Conservation (phyloP, 805 yeast species). For the Ogataea paraovalis region DNA sequence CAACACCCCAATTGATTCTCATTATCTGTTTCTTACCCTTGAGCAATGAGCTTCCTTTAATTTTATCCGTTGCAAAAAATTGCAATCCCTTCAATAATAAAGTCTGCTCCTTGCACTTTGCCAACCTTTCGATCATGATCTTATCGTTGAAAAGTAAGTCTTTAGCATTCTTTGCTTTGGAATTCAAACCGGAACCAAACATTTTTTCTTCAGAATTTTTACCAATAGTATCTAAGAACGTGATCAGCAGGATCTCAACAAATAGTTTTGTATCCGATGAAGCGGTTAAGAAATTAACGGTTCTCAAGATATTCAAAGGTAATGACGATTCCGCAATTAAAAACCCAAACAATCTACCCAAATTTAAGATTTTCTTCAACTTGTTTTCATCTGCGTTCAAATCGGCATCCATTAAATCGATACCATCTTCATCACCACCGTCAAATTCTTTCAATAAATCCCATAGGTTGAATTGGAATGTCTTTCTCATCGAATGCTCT, state of each 20-base stretch:
- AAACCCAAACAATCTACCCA: constrained; percentile 78
- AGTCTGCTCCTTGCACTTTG: constrained; percentile 55
- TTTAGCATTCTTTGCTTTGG: constrained; percentile 26
- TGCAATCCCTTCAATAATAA: constrained; percentile 63
- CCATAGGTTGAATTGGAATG: constrained; percentile 89
- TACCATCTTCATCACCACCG: constrained; percentile 33
- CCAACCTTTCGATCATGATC: constrained; percentile 31
- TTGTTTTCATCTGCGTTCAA: constrained; percentile 55
- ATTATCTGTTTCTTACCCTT: constrained; percentile 50
- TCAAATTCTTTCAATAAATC: constrained; percentile 74
- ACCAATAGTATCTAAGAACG: constrained; percentile 61
- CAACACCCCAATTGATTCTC: constrained; percentile 67
- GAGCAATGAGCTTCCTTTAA: constrained; percentile 43
- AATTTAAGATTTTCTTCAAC: constrained; percentile 58
- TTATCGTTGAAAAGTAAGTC: constrained; percentile 34
- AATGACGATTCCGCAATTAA: constrained; percentile 70
- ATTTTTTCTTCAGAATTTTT: constrained; percentile 53
- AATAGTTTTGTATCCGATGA: constrained; percentile 60
- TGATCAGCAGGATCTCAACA: constrained; percentile 67
- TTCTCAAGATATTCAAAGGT: constrained; percentile 68
- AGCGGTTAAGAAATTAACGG: constrained; percentile 67
- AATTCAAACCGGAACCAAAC: constrained; percentile 38
- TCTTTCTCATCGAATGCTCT: constrained; percentile 68
- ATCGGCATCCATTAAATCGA: too few species aligned
- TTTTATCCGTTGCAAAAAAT: constrained; percentile 48